Percentiles rank a stretch among this genome's conserved stretches.
Conservation (phyloP, 1,284 basidiomycete genomes). For the Trichosporon asahii region DNA sequence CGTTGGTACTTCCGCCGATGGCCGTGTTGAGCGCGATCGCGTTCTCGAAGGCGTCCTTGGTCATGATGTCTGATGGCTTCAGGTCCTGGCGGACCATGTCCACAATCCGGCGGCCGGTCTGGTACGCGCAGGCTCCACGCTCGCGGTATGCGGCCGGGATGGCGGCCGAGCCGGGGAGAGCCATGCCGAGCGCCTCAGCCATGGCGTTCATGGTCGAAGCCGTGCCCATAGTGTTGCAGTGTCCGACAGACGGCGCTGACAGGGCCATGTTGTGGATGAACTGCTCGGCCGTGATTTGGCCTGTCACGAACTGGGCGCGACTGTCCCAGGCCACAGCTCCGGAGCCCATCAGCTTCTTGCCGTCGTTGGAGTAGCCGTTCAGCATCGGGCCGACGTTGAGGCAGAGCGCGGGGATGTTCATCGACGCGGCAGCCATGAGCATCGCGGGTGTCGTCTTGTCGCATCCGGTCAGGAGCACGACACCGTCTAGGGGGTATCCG, state of each 20-base stretch:
- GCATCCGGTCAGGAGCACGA: constrained; percentile 50
- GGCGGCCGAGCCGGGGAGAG: constrained; percentile 80
- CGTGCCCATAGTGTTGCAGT: constrained; percentile 52
- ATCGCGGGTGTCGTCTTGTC: constrained; percentile 55
- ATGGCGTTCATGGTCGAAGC: constrained; percentile 75
- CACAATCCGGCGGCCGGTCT: constrained; percentile 76
- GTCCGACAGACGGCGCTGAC: constrained; percentile 42
- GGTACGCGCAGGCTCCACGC: constrained; percentile 57
- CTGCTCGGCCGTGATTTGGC: constrained; percentile 43
- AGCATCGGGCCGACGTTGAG: constrained; percentile 50
- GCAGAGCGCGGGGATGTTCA: constrained; percentile 47
- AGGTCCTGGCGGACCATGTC: constrained; percentile 77
- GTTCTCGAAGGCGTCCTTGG: constrained; percentile 84
- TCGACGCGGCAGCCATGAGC: constrained; percentile 41
- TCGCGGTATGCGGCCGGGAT: constrained; percentile 62
- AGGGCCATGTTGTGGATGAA: constrained; percentile 44
- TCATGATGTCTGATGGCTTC: constrained; percentile 89
- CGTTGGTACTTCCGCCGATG: constrained; percentile 88
- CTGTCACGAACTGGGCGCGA: constrained; percentile 38
- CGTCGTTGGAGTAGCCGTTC: constrained; percentile 47
- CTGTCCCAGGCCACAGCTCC: constrained; percentile 49
- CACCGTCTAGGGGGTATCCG: constrained; percentile 50
- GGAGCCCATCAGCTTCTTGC: constrained; percentile 44
- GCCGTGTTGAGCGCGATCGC: constrained; percentile 80
- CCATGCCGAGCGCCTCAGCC: constrained; percentile 87